Evolutionary conservation across 2,329 filamentous ascomycete genomes (phyloP), one percentile per base, ranked within the genome.

Genomic region (Penicillium fuscoglaucum): DNA sequence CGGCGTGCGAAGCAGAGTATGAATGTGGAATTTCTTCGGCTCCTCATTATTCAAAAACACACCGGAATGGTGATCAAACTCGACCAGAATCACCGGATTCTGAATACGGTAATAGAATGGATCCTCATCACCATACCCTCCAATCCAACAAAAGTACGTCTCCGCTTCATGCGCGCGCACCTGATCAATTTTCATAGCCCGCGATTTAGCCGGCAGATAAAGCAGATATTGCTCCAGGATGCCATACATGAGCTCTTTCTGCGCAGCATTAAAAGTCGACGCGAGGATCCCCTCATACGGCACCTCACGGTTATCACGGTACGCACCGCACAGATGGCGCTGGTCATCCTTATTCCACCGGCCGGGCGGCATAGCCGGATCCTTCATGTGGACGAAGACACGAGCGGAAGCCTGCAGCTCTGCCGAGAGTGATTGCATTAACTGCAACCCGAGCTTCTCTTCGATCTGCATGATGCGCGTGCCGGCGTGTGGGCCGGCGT

Each of bases 321-420:
- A 91, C 0, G 90, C 90, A 37, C 90, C 90, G 70, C 89, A 90
- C 5, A 91, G 72, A 67, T 93, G 90, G 6, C 90, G 82, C 76
- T 93, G 89, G 71, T 93, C 90, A 67, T 91, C 89, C 63, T 87
- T 87, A 71, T 93, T 93, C 89, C 89, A 93, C 8, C 89, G 82
- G 10, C 72, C 73, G 2, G 66, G 67, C 2, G 73, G 84, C 88
- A 91, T 91, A 0, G 76, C 80, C 0, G 84, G 83, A 57, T 91
- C 89, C 26, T 82, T 79, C 76, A 91, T 80, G 0, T 79, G 64
- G 53, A 81, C 80, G 71, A 84, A 91, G 0, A 84, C 76, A 59
- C 84, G 84, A 0, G 86, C 86, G 1, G 72, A 68, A 0, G 68
- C 41, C 66, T 86, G 83, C 19, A 80, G 64, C 2, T 78, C 78